Percentiles rank a stretch among this genome's conserved stretches.
phyloP scores from a whole-genome alignment of 495 filamentous ascomycete species.

The Trichoderma parareesei region DNA sequence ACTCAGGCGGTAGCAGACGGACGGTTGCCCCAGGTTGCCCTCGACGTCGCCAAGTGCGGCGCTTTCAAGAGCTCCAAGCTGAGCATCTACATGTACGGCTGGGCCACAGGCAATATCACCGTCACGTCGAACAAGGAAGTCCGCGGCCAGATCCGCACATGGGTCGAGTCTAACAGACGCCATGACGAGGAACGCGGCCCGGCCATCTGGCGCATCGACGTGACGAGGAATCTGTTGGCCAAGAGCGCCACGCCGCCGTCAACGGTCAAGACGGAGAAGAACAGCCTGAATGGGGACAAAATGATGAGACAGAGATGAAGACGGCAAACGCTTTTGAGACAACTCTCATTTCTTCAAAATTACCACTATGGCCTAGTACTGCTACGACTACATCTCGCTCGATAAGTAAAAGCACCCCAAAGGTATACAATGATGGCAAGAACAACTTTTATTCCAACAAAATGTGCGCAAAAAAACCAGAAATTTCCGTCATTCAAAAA shows the following conservation, averaged over 20 bases:
- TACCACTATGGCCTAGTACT: too few relatives aligned
- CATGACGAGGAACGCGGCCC: conserved; percentile 41
- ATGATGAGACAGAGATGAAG: conserved; percentile 2
- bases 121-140: conserved; percentile 61
- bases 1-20: conserved; percentile 14
- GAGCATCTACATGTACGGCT: conserved; percentile 64
- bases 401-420: too few relatives aligned
- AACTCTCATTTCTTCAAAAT: too few relatives aligned
- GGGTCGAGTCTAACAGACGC: conserved; percentile 31
- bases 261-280: neutral
- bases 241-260: conserved; percentile 24
- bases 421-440: too few relatives aligned
- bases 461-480: too few relatives aligned
- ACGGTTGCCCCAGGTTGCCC: conserved; percentile 15
- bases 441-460: too few relatives aligned
- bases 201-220: conserved; percentile 52
- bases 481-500: too few relatives aligned
- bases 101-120: conserved; percentile 50
- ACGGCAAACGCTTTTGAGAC: neutral
- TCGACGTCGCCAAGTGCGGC: conserved; percentile 25
- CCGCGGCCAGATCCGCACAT: conserved; percentile 52
- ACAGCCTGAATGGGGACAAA: neutral
- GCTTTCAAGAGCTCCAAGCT: conserved; percentile 52
- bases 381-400: too few relatives aligned
- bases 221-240: conserved; percentile 54